These are phyloP conservation scores for Arachnopeziza araneosa DNA, from an alignment of 2,329 filamentous ascomycete genomes.

Conservation along the genomic window DNA sequence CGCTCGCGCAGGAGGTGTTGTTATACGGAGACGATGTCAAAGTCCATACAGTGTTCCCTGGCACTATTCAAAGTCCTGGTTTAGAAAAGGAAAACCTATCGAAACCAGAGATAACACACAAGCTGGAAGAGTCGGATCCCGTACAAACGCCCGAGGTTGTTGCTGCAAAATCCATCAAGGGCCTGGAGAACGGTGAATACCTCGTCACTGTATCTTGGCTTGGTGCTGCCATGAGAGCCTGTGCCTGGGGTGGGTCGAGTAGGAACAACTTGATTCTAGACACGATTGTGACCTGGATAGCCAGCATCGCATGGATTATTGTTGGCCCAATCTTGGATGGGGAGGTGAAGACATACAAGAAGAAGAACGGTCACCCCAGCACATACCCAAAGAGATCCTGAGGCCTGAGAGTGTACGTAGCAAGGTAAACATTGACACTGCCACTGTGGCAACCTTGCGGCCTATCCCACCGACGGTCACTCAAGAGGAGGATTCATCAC, in stretches of 20 bases:
- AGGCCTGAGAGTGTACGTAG: background rate
- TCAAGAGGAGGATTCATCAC: too few species aligned
- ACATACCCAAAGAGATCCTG: slow-evolving; percentile 28
- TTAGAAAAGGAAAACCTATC: slow-evolving; percentile 67
- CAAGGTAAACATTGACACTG: too few species aligned
- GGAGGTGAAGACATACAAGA: slow-evolving; percentile 51
- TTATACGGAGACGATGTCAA: slow-evolving; percentile 81
- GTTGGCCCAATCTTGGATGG: slow-evolving; percentile 50
- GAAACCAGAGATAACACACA: slow-evolving; percentile 75
- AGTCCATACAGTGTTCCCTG: slow-evolving; percentile 78
- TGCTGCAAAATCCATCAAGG: slow-evolving; percentile 62
- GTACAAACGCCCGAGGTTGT: slow-evolving; percentile 74
- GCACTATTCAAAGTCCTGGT: slow-evolving; percentile 73
- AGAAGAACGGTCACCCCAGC: slow-evolving; percentile 53
- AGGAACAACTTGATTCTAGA: slow-evolving; percentile 58
- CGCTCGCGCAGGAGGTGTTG: slow-evolving; percentile 74
- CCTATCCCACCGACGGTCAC: too few species aligned
- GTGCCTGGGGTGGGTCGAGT: slow-evolving; percentile 47
- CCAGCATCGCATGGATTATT: slow-evolving; percentile 53
- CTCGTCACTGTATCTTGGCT: slow-evolving; percentile 71
- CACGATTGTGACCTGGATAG: slow-evolving; percentile 48
- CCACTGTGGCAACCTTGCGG: too few species aligned
- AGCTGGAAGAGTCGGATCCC: slow-evolving; percentile 78
- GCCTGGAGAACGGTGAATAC: slow-evolving; percentile 75
- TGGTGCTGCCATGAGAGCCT: slow-evolving; percentile 65